phyloP scores from a whole-genome alignment of 768 basidiomycete species.

The Mycena chlorophos region DNA sequence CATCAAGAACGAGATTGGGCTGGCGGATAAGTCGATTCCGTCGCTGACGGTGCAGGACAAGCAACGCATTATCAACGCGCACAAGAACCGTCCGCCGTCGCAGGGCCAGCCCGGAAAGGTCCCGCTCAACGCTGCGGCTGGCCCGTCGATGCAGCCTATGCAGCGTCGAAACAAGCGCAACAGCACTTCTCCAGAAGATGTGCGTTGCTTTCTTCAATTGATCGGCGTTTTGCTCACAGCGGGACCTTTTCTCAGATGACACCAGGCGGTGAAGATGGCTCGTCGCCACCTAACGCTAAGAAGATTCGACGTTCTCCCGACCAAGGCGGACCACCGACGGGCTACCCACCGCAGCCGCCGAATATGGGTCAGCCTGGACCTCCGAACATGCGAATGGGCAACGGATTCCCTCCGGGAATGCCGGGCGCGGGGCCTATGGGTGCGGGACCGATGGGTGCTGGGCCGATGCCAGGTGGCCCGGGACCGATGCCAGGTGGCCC shows the following conservation, averaged over 20 bases:
- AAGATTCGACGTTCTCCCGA: constrained; percentile 51
- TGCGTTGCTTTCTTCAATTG: constrained; percentile 26
- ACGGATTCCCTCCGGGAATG: constrained; percentile 22
- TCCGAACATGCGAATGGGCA: too few relatives aligned
- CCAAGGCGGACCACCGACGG: constrained; percentile 43
- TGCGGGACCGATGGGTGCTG: constrained; percentile 12
- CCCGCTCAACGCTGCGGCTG: constrained; percentile 39
- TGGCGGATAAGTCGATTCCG: constrained; percentile 47
- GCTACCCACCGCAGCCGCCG: constrained; percentile 41
- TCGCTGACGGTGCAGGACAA: constrained; percentile 57
- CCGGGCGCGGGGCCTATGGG: constrained; percentile 10
- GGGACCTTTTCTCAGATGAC: constrained; percentile 31
- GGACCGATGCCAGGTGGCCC: too few relatives aligned
- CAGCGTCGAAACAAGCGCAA: constrained; percentile 49
- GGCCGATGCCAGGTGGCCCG: too few relatives aligned
- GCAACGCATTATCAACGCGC: constrained; percentile 36
- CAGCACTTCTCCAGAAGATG: constrained; percentile 68
- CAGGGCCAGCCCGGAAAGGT: too few relatives aligned
- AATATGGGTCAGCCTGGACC: constrained; percentile 38
- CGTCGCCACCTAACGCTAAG: constrained; percentile 59
- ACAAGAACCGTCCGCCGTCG: constrained; percentile 28
- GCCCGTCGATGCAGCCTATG: constrained; percentile 43
- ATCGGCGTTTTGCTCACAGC: constrained; percentile 8
- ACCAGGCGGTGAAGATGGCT: constrained; percentile 43
- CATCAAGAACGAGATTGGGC: constrained; percentile 45